Base-by-base conservation (phyloP, 345 rosid species). In the Ailanthus altissimus region DNA sequence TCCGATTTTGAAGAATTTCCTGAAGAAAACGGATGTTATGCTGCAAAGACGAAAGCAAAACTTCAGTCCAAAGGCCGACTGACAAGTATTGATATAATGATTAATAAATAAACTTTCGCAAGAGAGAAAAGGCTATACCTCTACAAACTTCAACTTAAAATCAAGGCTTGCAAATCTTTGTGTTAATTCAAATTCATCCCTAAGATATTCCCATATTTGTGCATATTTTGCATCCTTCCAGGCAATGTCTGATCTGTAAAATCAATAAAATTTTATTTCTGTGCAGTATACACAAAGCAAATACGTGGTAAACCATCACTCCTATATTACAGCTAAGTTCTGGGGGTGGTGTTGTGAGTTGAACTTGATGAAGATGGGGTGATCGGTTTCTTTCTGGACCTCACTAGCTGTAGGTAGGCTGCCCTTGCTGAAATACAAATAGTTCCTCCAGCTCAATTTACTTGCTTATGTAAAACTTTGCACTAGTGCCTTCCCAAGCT, bases 201-300 rank as follows among this genome's bases (percentile, higher is more conserved):
- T 88, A n/a, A 94, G 87, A 78, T 88, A 94, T 83, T 94, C 97
- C 95, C 95, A 90, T 87, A 91, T 91, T 88, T 91, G 92, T 62
- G 90, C 92, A 81, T 89, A 96, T 81, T 93, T 96, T 5, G 97
- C 99, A 82, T 96, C 93, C 80, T 96, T 96, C 99, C 99, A 96
- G 18, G 98, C 98, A 69, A 93, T 96, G 80, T 96, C 99, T 15
- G 97, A 96, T 85, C 99, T 95, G 87, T 80, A 76, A 50, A 66
- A 74, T 71, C 69, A 71, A 13, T 13, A 65, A n/a, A 49, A 71
- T 15, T 63, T 40, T 66, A 13, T 63, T 40, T 66, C 9, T 13
- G 47, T 49, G 23, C 0, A 21, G 25, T 10, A 57, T 36, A 8
- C 36, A 36, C 16, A 13, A 2, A 13, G 32, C 47, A 65, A 69